phyloP scores from a whole-genome alignment of 2,329 filamentous ascomycete genomes.

The Colletotrichum euphorbiae region DNA sequence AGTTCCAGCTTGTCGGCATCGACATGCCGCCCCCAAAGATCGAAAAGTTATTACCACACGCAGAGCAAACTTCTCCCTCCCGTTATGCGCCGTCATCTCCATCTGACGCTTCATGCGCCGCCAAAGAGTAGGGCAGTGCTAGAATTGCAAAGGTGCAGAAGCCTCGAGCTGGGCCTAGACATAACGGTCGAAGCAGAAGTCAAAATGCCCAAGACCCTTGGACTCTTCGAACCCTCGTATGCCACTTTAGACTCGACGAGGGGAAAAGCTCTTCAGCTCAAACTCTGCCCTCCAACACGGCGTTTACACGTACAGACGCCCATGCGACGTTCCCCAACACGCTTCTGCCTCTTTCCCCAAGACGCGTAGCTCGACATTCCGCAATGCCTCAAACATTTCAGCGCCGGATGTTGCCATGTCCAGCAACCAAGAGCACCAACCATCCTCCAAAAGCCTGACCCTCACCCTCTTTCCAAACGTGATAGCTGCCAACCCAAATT shows the following conservation, averaged over 20 bases:
- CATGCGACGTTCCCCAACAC: slow-evolving; percentile 11
- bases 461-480: slow-evolving; percentile 7
- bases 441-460: slow-evolving; percentile 5
- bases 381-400: slow-evolving; percentile 28
- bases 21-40: background rate
- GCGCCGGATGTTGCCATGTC: slow-evolving; percentile 18
- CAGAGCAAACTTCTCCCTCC: slow-evolving; percentile 13
- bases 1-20: slow-evolving; percentile 7
- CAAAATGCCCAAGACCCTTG: background rate
- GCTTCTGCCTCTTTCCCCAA: background rate
- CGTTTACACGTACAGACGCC: slow-evolving; percentile 1
- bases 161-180: background rate
- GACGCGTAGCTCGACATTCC: slow-evolving; percentile 30
- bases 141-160: slow-evolving; percentile 5
- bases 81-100: slow-evolving; percentile 13
- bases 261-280: slow-evolving; percentile 6
- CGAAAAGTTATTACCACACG: slow-evolving; percentile 13
- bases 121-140: background rate
- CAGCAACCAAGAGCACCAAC: slow-evolving; percentile 11
- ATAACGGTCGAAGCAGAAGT: slow-evolving; percentile 1
- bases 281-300: slow-evolving; percentile 14
- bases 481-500: slow-evolving; percentile 32
- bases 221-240: background rate
- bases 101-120: slow-evolving; percentile 17
- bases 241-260: background rate